Percentiles rank a stretch among this genome's conserved stretches.
Conservation (phyloP, 768 basidiomycete species). For the Cystofilobasidium macerans region DNA sequence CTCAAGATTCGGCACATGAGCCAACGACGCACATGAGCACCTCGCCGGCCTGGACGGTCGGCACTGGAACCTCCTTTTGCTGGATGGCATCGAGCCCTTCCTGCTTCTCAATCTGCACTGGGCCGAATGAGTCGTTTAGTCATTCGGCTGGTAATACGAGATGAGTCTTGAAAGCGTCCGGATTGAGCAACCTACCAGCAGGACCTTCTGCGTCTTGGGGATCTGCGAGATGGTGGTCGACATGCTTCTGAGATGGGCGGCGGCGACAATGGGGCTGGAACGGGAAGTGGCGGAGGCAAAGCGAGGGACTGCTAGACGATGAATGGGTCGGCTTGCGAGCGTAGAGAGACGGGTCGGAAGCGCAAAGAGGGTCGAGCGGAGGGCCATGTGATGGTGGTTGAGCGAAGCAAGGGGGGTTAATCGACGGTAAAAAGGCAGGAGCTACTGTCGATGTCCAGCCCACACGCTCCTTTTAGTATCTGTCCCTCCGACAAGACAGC, state of each 20-base stretch:
- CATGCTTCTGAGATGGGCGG: slow-evolving; percentile 19
- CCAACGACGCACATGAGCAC: slow-evolving; percentile 41
- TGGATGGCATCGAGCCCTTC: slow-evolving; percentile 66
- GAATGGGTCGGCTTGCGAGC: neutral
- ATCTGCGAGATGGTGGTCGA: slow-evolving; percentile 21
- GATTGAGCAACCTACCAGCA: slow-evolving; percentile 38
- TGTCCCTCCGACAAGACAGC: too few species aligned
- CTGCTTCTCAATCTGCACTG: slow-evolving; percentile 48
- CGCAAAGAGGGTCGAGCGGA: neutral
- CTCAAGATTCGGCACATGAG: neutral
- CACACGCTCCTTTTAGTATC: too few species aligned
- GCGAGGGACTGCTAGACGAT: neutral
- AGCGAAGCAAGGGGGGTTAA: neutral
- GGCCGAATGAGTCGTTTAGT: neutral
- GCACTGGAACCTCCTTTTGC: slow-evolving; percentile 50
- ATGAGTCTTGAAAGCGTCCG: neutral
- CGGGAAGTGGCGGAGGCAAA: neutral
- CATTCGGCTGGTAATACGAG: neutral
- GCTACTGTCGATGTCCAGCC: too few species aligned
- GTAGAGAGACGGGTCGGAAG: neutral
- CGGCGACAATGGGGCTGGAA: neutral
- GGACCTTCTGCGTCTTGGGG: slow-evolving; percentile 53
- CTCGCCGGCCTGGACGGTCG: slow-evolving; percentile 51
- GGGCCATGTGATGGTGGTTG: neutral
- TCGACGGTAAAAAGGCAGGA: too few species aligned